Conservation (phyloP, 768 basidiomycete species). For the Auricularia sp. region DNA sequence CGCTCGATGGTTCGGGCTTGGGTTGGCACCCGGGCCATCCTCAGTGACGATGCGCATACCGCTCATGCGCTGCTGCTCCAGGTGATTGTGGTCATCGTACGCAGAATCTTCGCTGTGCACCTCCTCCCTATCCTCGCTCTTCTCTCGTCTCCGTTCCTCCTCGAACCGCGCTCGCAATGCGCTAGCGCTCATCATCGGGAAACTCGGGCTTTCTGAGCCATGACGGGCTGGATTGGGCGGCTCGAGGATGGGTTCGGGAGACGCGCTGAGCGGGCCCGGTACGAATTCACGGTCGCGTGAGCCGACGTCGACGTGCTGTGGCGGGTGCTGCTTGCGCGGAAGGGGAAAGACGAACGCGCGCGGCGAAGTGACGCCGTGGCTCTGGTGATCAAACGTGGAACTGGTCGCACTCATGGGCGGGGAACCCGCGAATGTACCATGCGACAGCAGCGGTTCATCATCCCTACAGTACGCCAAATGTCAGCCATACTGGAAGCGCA, state of each 20-base stretch:
- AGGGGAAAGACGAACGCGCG: not conserved
- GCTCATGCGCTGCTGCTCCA: not conserved
- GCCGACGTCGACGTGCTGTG: not conserved
- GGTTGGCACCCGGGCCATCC: not conserved
- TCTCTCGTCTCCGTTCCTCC: not conserved
- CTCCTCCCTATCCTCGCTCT: not conserved
- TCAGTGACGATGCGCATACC: not conserved
- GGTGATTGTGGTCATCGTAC: not conserved
- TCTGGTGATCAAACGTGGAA: not conserved
- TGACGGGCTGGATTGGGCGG: not conserved
- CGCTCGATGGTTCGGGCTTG: not conserved
- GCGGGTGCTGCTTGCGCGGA: not conserved
- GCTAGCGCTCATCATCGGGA: slow-evolving; percentile 21
- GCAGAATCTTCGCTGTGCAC: not conserved
- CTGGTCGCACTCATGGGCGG: not conserved
- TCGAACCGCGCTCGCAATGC: slow-evolving; percentile 9
- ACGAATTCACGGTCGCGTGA: not conserved
- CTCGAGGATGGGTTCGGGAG: not conserved
- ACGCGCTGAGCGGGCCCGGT: not conserved
- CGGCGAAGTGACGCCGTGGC: not conserved
- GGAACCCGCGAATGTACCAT: not conserved
- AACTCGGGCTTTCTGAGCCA: slow-evolving; percentile 1
- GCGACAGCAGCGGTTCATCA: not conserved
- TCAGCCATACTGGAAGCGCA: not conserved
- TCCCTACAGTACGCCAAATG: not conserved